Conservation (phyloP, 192 early-diverging fungal species). For the Coemansia umbellata region DNA sequence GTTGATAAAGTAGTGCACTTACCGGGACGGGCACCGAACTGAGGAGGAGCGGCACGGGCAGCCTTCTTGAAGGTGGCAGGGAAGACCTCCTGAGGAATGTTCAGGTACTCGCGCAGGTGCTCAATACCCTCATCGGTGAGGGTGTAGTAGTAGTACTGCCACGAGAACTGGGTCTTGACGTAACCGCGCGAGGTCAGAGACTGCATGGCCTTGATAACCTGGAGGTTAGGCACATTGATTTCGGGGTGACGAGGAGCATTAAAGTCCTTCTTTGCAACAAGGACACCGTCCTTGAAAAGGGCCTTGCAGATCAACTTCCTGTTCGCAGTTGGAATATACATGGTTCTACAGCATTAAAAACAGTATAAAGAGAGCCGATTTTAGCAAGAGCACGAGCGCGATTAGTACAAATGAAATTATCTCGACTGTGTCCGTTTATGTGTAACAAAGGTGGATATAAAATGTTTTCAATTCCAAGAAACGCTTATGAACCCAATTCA, state of each 20-base stretch:
- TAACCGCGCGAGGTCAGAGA: slow-evolving; percentile 88
- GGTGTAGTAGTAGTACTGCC: slow-evolving; percentile 99
- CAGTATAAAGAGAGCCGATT: background rate
- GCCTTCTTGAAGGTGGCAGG: slow-evolving; percentile 97
- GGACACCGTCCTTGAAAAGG: slow-evolving; percentile 95
- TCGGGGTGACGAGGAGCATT: slow-evolving; percentile 93
- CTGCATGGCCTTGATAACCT: slow-evolving; percentile 99
- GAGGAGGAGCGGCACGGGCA: slow-evolving; percentile 64
- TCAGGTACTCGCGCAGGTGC: slow-evolving; percentile 94
- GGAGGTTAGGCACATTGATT: slow-evolving; percentile 94
- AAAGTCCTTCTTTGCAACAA: slow-evolving; percentile 99
- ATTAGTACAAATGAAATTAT: too few species aligned
- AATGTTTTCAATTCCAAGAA: too few species aligned
- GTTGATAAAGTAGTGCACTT: slow-evolving; percentile 51
- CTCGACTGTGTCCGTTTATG: too few species aligned
- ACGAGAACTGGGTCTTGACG: slow-evolving; percentile 97
- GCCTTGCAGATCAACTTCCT: slow-evolving; percentile 94
- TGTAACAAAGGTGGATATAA: too few species aligned
- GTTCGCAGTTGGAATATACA: slow-evolving; percentile 98
- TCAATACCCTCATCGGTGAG: slow-evolving; percentile 97
- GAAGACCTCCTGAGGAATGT: slow-evolving; percentile 96
- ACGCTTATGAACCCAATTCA: too few species aligned
- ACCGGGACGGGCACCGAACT: slow-evolving; percentile 64
- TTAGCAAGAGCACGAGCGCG: too few species aligned
- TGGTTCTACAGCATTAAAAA: slow-evolving; percentile 53